Evolutionary conservation across 371 early-diverging fungal genomes (phyloP).

Genomic region (Nematocida displodere): DNA sequence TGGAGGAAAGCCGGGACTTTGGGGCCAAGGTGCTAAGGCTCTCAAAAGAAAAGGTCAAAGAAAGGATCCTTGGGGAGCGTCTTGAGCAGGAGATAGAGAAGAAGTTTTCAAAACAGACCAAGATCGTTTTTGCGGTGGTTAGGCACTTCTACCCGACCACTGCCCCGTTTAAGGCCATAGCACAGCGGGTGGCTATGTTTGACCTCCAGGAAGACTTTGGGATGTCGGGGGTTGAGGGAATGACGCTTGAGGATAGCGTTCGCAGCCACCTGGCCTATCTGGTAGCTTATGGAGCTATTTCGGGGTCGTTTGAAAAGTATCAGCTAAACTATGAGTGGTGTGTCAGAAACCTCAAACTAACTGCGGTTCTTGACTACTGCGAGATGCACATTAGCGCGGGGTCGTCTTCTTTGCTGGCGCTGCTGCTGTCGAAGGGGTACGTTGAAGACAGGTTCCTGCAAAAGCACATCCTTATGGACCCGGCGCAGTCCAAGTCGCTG

Average conservation of each 20-base stretch:
- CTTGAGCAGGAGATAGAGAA: constrained; percentile 10
- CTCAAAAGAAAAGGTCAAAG: background rate
- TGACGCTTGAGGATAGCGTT: background rate
- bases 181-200: background rate
- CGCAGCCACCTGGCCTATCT: constrained; percentile 21
- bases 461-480: constrained; percentile 29
- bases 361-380: constrained; percentile 7
- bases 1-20: background rate
- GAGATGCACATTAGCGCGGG: background rate
- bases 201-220: background rate
- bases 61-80: background rate
- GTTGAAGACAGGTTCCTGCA: constrained; percentile 47
- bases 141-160: background rate
- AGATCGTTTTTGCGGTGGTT: background rate
- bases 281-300: constrained; percentile 18
- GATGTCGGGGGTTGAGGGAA: background rate
- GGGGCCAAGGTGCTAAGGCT: background rate
- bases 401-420: constrained; percentile 2
- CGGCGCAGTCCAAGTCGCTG: constrained; percentile 19
- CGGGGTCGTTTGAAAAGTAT: constrained; percentile 38
- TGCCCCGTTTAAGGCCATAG: background rate
- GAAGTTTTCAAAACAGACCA: background rate
- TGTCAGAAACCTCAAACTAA: constrained; percentile 13
- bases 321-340: constrained; percentile 11
- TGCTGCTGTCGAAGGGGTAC: constrained; percentile 21